These are phyloP conservation scores for Metarhizium humberi DNA, from an alignment of 2,329 filamentous ascomycete genomes.

Conservation along the genomic window DNA sequence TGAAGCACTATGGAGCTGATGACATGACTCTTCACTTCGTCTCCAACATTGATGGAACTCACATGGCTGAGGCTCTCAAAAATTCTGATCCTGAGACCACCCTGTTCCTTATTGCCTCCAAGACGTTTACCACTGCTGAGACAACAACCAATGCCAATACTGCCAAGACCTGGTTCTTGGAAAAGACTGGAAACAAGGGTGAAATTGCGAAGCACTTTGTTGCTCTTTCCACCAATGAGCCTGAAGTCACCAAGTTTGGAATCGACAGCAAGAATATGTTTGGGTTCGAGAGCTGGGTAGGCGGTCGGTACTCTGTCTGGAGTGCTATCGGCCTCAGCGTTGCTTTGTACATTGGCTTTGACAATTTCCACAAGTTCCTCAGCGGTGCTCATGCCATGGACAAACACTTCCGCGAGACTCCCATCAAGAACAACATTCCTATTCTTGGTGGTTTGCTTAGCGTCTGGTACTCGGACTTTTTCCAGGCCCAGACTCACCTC, in stretches of 20 bases:
- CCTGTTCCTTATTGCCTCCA: slow-evolving; percentile 96
- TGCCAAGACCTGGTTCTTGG: slow-evolving; percentile 93
- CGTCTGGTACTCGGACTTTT: slow-evolving; percentile 99
- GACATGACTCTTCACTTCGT: slow-evolving; percentile 93
- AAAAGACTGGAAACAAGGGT: slow-evolving; percentile 64
- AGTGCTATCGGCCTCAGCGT: slow-evolving; percentile 95
- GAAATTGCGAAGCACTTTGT: slow-evolving; percentile 99
- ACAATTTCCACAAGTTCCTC: slow-evolving; percentile 96
- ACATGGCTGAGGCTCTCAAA: slow-evolving; percentile 87
- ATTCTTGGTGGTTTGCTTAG: slow-evolving; percentile 85
- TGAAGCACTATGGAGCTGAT: slow-evolving; percentile 86
- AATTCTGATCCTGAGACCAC: slow-evolving; percentile 91
- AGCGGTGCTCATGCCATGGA: slow-evolving; percentile 95
- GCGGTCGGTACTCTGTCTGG: slow-evolving; percentile 97
- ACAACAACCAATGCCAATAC: slow-evolving; percentile 95
- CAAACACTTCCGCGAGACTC: slow-evolving; percentile 89
- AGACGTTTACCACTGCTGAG: slow-evolving; percentile 98
- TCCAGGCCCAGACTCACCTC: slow-evolving; percentile 93
- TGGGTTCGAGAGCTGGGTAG: slow-evolving; percentile 97
- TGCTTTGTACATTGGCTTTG: slow-evolving; percentile 87
- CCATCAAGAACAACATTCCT: slow-evolving; percentile 91
- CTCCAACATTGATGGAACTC: slow-evolving; percentile 98
- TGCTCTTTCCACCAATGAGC: slow-evolving; percentile 90
- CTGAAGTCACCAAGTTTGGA: slow-evolving; percentile 94
- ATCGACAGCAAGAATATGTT: slow-evolving; percentile 99